These are phyloP conservation scores for Aurifilum marmelostoma DNA, from an alignment of 2,329 filamentous ascomycete species.

Conservation along the genomic window DNA sequence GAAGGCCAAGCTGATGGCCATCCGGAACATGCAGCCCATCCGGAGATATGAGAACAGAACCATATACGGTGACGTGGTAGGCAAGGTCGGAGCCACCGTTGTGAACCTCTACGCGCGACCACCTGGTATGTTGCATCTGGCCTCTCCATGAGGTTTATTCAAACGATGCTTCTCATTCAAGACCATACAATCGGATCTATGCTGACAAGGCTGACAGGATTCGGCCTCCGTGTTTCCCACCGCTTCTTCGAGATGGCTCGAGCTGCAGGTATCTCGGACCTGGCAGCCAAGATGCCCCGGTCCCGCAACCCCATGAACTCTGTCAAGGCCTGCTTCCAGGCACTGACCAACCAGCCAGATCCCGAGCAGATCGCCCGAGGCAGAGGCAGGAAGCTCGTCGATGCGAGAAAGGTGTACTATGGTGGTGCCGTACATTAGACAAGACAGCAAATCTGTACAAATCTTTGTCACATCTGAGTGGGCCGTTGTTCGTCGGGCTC, in stretches of 20 bases:
- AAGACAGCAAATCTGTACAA: constrained; percentile 38
- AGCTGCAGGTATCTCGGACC: constrained; percentile 81
- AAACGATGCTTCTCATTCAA: background rate
- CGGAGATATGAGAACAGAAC: constrained; percentile 89
- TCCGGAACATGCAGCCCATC: constrained; percentile 92
- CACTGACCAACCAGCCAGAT: constrained; percentile 79
- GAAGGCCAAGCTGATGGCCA: constrained; percentile 79
- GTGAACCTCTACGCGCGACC: constrained; percentile 81
- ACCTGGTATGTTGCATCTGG: constrained; percentile 68
- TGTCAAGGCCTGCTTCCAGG: constrained; percentile 86
- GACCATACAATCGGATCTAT: background rate
- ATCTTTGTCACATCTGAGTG: constrained; percentile 21
- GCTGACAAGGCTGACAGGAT: constrained; percentile 62
- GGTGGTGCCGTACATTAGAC: constrained; percentile 70
- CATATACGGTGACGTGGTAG: constrained; percentile 81
- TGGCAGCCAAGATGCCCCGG: constrained; percentile 80
- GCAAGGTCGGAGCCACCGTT: constrained; percentile 86
- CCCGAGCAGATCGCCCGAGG: constrained; percentile 90
- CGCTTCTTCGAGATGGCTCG: constrained; percentile 95
- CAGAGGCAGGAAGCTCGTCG: constrained; percentile 91
- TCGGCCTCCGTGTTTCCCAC: constrained; percentile 88
- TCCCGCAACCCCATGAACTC: constrained; percentile 97
- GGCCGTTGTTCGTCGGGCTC: background rate
- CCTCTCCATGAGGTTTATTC: background rate
- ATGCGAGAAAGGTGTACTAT: constrained; percentile 97